Evolutionary conservation across 208 protist species (phyloP).

Genomic region (Acanthamoeba royreba): DNA sequence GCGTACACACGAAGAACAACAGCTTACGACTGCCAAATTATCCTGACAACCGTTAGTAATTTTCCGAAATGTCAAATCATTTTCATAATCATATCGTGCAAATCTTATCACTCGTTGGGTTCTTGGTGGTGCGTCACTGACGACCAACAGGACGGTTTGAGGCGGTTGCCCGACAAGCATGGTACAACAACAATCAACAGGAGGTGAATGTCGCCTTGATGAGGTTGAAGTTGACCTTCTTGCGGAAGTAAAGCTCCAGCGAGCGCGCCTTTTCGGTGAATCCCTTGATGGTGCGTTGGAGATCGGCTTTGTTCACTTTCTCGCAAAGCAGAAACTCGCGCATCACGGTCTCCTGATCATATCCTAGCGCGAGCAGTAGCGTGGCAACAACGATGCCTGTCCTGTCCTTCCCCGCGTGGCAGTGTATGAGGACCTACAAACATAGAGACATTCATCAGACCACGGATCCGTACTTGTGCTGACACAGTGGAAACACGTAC

Average conservation of each 20-base stretch:
- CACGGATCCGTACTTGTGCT: not conserved
- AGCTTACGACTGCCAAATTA: no score
- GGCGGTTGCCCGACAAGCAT: no score
- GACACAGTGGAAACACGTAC: not conserved
- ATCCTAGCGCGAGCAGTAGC: not conserved
- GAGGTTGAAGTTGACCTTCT: not conserved
- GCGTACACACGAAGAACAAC: no score
- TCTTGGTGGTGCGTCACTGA: no score
- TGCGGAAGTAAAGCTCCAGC: constrained; percentile 28
- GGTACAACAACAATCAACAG: no score
- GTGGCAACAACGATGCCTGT: constrained; percentile 24
- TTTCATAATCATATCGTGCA: no score
- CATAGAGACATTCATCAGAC: no score
- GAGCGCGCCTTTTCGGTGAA: not conserved
- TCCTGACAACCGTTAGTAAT: no score
- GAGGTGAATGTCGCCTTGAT: not conserved
- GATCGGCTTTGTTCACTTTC: not conserved
- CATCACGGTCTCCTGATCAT: not conserved
- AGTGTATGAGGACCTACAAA: constrained; percentile 6
- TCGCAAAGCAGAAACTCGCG: not conserved
- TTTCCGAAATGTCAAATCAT: no score
- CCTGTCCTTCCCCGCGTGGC: not conserved
- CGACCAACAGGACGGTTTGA: no score
- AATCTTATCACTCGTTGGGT: no score
- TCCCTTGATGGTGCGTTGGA: not conserved